phyloP scores from a whole-genome alignment of 164 flowering plant species.

The Protea cynaroides region DNA sequence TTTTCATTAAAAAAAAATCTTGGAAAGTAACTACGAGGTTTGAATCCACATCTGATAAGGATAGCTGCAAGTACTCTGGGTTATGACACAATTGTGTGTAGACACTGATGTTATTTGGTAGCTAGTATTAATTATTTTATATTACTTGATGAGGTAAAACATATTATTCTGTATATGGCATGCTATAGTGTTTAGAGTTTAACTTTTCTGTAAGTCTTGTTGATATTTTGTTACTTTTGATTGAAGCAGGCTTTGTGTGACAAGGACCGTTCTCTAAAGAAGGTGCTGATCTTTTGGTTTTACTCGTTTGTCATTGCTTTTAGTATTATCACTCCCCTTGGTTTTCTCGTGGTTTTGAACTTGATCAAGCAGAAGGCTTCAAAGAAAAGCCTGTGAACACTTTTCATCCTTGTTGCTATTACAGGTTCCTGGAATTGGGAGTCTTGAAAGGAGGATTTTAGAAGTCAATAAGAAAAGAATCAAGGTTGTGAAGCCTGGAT shows the following conservation, averaged over 20 bases:
- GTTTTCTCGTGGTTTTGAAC: neutral
- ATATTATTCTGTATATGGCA: too few relatives aligned
- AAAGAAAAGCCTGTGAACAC: too few relatives aligned
- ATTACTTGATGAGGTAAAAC: too few relatives aligned
- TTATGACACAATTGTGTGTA: too few relatives aligned
- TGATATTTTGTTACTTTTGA: conserved; percentile 4
- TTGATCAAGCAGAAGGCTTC: too few relatives aligned
- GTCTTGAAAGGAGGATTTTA: conserved; percentile 82
- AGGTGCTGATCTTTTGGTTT: conserved; percentile 55
- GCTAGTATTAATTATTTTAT: too few relatives aligned
- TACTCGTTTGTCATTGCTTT: neutral
- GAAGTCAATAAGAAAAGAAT: conserved; percentile 86
- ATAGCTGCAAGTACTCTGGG: too few relatives aligned
- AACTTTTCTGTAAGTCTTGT: neutral
- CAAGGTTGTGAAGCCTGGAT: conserved; percentile 94
- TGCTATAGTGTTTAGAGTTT: too few relatives aligned
- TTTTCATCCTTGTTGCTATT: conserved; percentile 3
- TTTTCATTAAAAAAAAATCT: too few relatives aligned
- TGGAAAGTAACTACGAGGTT: too few relatives aligned
- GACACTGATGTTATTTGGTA: too few relatives aligned
- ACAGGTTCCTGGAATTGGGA: conserved; percentile 63
- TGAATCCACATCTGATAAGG: too few relatives aligned
- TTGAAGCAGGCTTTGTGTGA: conserved; percentile 70
- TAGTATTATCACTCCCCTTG: neutral
- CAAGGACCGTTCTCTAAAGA: conserved; percentile 68